phyloP scores from a whole-genome alignment of 495 filamentous ascomycete species.

The Aspergillus haitiensis region DNA sequence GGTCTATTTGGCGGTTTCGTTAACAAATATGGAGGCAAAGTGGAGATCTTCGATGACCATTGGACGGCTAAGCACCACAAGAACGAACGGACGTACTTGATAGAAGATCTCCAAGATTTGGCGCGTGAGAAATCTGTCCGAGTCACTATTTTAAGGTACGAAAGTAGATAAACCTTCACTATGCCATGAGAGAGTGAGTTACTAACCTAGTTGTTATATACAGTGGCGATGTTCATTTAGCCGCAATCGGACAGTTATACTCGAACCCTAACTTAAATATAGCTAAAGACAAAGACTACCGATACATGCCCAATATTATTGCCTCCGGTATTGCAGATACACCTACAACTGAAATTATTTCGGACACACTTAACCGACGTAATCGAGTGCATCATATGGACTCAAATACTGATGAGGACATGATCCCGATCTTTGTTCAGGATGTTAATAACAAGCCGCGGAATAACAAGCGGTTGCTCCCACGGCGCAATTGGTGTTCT shows the following conservation, averaged over 20 bases:
- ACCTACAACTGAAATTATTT: conserved; percentile 84
- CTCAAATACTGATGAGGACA: conserved; percentile 82
- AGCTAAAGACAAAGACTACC: conserved; percentile 80
- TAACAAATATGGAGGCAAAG: conserved; percentile 87
- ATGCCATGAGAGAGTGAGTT: not conserved
- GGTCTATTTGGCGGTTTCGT: conserved; percentile 79
- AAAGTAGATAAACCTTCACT: conserved; percentile 13
- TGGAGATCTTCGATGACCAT: conserved; percentile 94
- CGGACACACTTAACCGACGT: conserved; percentile 87
- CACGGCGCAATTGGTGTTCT: conserved; percentile 89
- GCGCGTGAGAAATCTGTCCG: conserved; percentile 88
- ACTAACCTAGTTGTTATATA: conserved; percentile 6
- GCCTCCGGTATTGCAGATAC: conserved; percentile 91
- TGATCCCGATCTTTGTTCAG: conserved; percentile 87
- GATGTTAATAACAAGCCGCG: conserved; percentile 86
- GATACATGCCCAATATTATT: conserved; percentile 90
- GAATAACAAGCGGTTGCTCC: conserved; percentile 89
- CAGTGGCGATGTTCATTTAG: conserved; percentile 90
- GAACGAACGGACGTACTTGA: conserved; percentile 76
- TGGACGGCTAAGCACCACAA: conserved; percentile 98
- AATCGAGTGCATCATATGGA: conserved; percentile 85
- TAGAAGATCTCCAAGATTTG: conserved; percentile 86
- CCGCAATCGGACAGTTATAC: conserved; percentile 91
- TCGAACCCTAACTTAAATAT: conserved; percentile 78
- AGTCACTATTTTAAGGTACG: conserved; percentile 83